Evolutionary conservation across 768 basidiomycete species (phyloP).

Genomic region (Leccinum subgranulosum): DNA sequence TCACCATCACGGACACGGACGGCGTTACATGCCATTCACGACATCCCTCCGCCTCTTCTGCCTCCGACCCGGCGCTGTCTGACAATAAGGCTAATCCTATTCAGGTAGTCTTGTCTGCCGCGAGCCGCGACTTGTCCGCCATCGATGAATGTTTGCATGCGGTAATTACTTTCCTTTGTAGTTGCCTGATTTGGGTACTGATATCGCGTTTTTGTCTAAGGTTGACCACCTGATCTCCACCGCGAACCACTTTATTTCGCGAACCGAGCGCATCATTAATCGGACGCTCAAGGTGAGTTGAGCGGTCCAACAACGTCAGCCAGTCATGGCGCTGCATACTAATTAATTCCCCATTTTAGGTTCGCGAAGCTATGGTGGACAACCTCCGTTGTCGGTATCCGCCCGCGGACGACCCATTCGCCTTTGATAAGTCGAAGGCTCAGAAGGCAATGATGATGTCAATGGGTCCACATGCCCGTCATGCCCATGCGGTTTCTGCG

Average conservation of each 20-base stretch:
- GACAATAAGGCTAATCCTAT: slow-evolving; percentile 42
- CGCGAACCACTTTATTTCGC: slow-evolving; percentile 53
- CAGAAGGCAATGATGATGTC: not conserved
- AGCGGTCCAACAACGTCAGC: not conserved
- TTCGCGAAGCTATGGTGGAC: slow-evolving; percentile 46
- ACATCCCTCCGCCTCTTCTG: not conserved
- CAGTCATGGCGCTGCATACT: slow-evolving; percentile 1
- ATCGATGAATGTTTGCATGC: slow-evolving; percentile 53
- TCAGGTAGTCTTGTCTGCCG: slow-evolving; percentile 48
- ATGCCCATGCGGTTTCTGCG: not conserved
- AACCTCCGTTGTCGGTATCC: slow-evolving; percentile 37
- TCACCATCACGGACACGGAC: slow-evolving; percentile 24
- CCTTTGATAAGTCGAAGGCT: slow-evolving; percentile 4
- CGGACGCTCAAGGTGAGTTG: slow-evolving; percentile 51
- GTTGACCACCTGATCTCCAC: slow-evolving; percentile 55
- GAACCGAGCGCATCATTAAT: slow-evolving; percentile 55
- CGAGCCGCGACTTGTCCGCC: slow-evolving; percentile 52
- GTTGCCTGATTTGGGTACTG: slow-evolving; percentile 6
- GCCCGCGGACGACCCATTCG: slow-evolving; percentile 19
- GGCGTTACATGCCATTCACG: slow-evolving; percentile 18
- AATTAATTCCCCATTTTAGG: slow-evolving; percentile 33
- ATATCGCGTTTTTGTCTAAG: slow-evolving; percentile 28
- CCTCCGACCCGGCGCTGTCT: slow-evolving; percentile 21
- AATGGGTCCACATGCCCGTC: not conserved
- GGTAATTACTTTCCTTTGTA: slow-evolving; percentile 37